These are phyloP conservation scores for Macrolepiota dolichaula DNA, from an alignment of 768 basidiomycete species.

Conservation along the genomic window DNA sequence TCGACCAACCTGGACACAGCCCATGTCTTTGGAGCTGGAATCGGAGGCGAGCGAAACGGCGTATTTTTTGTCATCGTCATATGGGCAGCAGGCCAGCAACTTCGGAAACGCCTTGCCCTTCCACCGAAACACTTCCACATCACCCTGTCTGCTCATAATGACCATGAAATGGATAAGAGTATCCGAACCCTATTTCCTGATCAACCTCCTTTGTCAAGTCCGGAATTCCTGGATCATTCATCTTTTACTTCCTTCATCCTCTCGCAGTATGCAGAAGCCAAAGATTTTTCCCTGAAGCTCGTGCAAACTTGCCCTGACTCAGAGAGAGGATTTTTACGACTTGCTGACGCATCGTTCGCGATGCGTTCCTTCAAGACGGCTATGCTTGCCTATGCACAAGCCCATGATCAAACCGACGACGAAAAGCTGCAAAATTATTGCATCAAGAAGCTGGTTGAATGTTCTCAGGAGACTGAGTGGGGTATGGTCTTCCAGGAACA, in stretches of 20 bases:
- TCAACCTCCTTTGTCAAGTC: slow-evolving; percentile 21
- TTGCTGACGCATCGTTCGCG: slow-evolving; percentile 42
- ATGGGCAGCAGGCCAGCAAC: slow-evolving; percentile 50
- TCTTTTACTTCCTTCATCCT: slow-evolving; percentile 40
- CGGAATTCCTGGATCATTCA: slow-evolving; percentile 42
- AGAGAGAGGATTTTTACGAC: slow-evolving; percentile 45
- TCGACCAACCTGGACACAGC: slow-evolving; percentile 22
- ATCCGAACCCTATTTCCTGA: slow-evolving; percentile 39
- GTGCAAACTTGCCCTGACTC: slow-evolving; percentile 29
- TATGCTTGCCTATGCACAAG: slow-evolving; percentile 53
- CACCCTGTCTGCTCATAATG: slow-evolving; percentile 38
- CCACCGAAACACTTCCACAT: slow-evolving; percentile 55
- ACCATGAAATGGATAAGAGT: slow-evolving; percentile 45
- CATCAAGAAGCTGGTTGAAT: slow-evolving; percentile 40
- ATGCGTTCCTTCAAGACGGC: slow-evolving; percentile 39
- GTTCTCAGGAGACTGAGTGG: slow-evolving; percentile 51
- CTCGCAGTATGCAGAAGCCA: slow-evolving; percentile 31
- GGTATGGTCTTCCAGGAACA: slow-evolving; percentile 38
- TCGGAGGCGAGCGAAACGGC: slow-evolving; percentile 33
- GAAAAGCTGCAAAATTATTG: slow-evolving; percentile 37
- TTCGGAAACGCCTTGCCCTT: slow-evolving; percentile 46
- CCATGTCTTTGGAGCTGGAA: slow-evolving; percentile 33
- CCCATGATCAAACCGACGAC: slow-evolving; percentile 36
- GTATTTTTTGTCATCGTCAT: slow-evolving; percentile 50
- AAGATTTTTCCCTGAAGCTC: slow-evolving; percentile 28